These are phyloP conservation scores for Articulospora tetracladia DNA, from an alignment of 495 filamentous ascomycete species.

Conservation along the genomic window DNA sequence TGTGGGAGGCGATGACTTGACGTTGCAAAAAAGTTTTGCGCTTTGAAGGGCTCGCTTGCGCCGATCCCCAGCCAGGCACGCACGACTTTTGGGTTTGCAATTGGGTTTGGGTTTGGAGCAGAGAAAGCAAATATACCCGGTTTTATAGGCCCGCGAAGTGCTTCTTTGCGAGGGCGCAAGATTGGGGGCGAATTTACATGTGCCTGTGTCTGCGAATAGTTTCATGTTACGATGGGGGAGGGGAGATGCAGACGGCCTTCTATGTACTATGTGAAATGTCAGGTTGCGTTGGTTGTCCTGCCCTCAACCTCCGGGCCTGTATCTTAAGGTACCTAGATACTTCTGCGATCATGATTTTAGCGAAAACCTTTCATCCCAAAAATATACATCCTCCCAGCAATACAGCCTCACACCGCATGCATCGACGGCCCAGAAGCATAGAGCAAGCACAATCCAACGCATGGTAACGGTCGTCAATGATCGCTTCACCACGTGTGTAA, in stretches of 20 bases:
- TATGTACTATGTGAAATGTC: too few species aligned
- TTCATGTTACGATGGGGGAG: slow-evolving; percentile 1
- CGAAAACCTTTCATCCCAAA: neutral
- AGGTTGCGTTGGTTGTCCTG: too few species aligned
- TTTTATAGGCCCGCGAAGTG: neutral
- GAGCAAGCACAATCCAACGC: neutral
- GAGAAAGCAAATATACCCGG: neutral
- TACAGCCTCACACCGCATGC: too few species aligned
- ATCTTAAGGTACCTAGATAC: too few species aligned
- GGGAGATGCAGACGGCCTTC: too few species aligned
- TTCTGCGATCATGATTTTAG: neutral
- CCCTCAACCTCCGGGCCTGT: too few species aligned
- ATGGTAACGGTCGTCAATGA: neutral
- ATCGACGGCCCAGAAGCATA: neutral
- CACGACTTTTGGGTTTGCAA: too few species aligned
- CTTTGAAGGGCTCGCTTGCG: slow-evolving; percentile 13
- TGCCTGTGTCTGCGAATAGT: neutral
- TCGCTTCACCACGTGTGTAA: neutral
- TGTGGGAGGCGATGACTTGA: neutral
- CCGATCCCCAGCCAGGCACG: neutral
- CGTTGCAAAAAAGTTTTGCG: slow-evolving; percentile 1
- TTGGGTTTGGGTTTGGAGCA: neutral
- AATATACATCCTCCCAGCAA: neutral
- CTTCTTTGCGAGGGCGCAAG: neutral
- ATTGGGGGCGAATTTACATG: neutral